Evolutionary conservation across 331 rosid species (phyloP).

Genomic region (Prunus yedoensis): DNA sequence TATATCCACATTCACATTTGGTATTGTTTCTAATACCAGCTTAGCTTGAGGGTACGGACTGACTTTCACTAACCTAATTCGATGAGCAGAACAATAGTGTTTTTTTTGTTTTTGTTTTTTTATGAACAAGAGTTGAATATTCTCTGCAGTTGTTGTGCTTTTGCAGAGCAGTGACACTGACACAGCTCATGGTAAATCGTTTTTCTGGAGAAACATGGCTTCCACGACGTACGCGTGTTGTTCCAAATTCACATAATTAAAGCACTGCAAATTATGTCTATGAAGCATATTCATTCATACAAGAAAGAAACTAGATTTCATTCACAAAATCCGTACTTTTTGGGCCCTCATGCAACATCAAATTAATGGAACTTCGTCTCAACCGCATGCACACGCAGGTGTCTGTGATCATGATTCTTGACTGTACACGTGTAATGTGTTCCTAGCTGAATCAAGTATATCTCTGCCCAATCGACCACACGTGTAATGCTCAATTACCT

Average conservation of each 20-base stretch:
- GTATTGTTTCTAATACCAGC: neutral
- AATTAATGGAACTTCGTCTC: neutral
- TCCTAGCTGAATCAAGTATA: slow-evolving; percentile 13
- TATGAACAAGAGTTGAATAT: no score
- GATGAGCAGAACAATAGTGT: no score
- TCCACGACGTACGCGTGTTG: slow-evolving; percentile 8
- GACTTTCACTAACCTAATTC: neutral
- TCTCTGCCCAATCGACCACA: neutral
- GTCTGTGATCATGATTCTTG: slow-evolving; percentile 9
- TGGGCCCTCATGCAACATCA: slow-evolving; percentile 15
- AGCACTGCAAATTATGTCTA: slow-evolving; percentile 17
- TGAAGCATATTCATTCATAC: neutral
- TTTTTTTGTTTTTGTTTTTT: no score
- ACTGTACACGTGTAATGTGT: neutral
- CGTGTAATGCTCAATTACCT: slow-evolving; percentile 15
- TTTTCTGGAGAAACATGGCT: neutral
- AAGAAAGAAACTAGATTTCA: neutral
- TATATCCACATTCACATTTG: slow-evolving; percentile 6
- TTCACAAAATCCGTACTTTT: neutral
- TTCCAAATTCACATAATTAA: slow-evolving; percentile 13
- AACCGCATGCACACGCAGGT: slow-evolving; percentile 11
- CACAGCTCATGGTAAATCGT: neutral
- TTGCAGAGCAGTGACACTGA: neutral
- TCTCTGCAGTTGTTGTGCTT: neutral
- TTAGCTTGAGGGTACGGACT: neutral